These are phyloP conservation scores for Auricularia cornea DNA, from an alignment of 768 basidiomycete genomes.

Conservation along the genomic window DNA sequence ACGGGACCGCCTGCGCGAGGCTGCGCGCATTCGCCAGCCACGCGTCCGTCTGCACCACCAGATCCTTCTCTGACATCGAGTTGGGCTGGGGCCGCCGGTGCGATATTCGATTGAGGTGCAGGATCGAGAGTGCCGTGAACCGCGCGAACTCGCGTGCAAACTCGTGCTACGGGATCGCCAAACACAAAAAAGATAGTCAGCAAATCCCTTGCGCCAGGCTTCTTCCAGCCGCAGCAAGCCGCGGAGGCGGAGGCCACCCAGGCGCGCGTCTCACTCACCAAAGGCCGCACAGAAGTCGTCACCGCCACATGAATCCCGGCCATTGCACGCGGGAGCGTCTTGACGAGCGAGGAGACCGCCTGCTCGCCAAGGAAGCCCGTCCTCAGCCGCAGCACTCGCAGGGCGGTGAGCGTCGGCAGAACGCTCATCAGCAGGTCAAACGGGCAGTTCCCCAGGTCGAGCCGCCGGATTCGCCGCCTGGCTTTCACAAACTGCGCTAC, in stretches of 20 bases:
- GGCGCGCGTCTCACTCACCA: conserved; percentile 31
- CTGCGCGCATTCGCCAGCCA: conserved; percentile 45
- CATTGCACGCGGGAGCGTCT: conserved; percentile 34
- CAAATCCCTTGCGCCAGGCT: no score
- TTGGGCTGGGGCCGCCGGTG: conserved; percentile 43
- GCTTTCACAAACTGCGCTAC: conserved; percentile 46
- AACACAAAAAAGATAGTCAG: not conserved
- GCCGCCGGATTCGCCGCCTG: conserved; percentile 39
- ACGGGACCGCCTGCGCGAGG: conserved; percentile 42
- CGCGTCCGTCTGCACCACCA: conserved; percentile 44
- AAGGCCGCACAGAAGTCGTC: conserved; percentile 39
- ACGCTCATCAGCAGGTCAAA: conserved; percentile 50
- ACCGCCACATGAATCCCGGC: conserved; percentile 46
- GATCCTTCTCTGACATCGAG: conserved; percentile 49
- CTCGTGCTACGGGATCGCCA: conserved; percentile 33
- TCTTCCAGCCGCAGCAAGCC: no score
- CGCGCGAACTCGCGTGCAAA: conserved; percentile 40
- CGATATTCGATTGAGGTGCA: conserved; percentile 46
- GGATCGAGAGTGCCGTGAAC: conserved; percentile 47
- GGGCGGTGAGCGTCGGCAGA: conserved; percentile 40
- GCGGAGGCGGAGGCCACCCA: not conserved
- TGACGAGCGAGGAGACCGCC: conserved; percentile 31
- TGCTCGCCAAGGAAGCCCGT: conserved; percentile 41
- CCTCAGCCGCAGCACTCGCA: conserved; percentile 51
- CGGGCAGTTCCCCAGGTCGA: conserved; percentile 59